These are phyloP conservation scores for Leptodermis oblonga DNA, from an alignment of 257 asterid species.

Conservation along the genomic window DNA sequence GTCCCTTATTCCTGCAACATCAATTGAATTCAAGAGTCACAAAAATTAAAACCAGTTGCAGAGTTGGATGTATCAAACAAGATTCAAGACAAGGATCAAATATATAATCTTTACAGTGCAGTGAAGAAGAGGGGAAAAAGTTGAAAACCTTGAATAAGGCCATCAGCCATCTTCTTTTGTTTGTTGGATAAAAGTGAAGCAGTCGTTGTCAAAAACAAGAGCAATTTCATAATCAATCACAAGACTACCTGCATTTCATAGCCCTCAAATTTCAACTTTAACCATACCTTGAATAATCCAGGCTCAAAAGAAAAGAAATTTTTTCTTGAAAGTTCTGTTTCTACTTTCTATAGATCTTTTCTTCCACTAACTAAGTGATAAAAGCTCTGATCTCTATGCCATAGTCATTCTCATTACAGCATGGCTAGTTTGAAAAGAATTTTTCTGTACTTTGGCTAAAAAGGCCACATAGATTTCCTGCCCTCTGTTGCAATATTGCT, in stretches of 20 bases:
- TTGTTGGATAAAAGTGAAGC: neutral
- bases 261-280: neutral
- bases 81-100: neutral
- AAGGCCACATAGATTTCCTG: neutral
- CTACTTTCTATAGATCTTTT: neutral
- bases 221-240: neutral
- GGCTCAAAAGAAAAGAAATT: too few relatives aligned
- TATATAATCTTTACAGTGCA: neutral
- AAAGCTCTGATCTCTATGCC: neutral
- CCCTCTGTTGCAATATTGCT: neutral
- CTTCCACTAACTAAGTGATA: neutral
- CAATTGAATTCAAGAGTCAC: neutral
- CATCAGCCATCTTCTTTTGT: neutral
- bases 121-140: neutral
- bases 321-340: neutral
- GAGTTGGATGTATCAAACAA: too few relatives aligned
- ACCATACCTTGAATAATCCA: too few relatives aligned
- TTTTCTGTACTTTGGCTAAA: neutral
- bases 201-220: conserved; percentile 5
- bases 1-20: neutral
- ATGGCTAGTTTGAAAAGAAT: neutral
- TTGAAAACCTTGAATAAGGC: neutral
- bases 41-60: neutral
- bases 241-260: neutral
- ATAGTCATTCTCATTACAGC: neutral